A percentile compares a stretch with the other conserved stretches of the same genome.
phyloP scores from a whole-genome alignment of 139 green algal genomes.

The Coelastrella sp. region DNA sequence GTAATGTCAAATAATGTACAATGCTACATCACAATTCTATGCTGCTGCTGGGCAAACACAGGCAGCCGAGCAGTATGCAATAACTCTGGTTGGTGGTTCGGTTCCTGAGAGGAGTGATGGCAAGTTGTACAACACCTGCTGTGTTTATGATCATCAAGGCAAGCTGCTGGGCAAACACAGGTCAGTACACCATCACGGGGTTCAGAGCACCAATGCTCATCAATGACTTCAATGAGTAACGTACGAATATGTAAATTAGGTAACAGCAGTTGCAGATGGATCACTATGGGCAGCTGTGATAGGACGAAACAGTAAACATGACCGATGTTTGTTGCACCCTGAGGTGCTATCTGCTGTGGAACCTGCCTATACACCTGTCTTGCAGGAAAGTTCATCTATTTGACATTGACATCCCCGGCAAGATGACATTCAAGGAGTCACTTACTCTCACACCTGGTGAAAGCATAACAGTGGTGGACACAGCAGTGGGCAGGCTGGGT shows the following conservation, averaged over 20 bases:
- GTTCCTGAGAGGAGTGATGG: slow-evolving; percentile 79
- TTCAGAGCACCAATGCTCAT: too few relatives aligned
- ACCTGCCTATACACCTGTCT: not conserved
- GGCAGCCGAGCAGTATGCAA: slow-evolving; percentile 43
- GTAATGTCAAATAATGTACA: too few relatives aligned
- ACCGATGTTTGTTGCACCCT: too few relatives aligned
- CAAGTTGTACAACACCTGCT: slow-evolving; percentile 98
- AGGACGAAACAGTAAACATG: too few relatives aligned
- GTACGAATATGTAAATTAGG: too few relatives aligned
- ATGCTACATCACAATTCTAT: too few relatives aligned
- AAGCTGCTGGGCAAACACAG: slow-evolving; percentile 90
- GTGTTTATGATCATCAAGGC: slow-evolving; percentile 86
- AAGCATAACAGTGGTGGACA: slow-evolving; percentile 86
- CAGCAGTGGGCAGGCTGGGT: slow-evolving; percentile 83
- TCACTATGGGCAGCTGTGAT: too few relatives aligned
- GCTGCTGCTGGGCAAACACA: not conserved
- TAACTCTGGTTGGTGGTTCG: slow-evolving; percentile 86
- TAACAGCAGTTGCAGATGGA: too few relatives aligned
- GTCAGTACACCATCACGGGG: slow-evolving; percentile 50
- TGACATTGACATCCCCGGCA: slow-evolving; percentile 99
- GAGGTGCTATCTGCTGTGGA: not conserved
- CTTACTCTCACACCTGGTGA: slow-evolving; percentile 87
- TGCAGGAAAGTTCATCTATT: slow-evolving; percentile 95
- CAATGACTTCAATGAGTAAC: too few relatives aligned
- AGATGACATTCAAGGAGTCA: slow-evolving; percentile 97